Evolutionary conservation across 2,329 filamentous ascomycete genomes (phyloP), one percentile per base, ranked within the genome.

Genomic region (Colletotrichum australisinense): DNA sequence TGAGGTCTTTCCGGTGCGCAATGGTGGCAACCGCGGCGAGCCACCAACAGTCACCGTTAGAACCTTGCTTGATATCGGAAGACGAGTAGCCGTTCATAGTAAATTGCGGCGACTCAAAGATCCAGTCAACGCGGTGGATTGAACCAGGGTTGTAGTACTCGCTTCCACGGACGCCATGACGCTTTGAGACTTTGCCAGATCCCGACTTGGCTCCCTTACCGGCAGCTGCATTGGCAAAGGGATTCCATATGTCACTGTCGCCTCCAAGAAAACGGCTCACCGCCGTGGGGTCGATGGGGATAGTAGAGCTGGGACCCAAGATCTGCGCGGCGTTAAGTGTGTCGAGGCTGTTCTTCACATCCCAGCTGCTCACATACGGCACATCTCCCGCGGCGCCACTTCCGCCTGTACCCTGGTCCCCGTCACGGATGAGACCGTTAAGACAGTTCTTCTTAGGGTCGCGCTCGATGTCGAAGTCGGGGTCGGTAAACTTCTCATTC

Each of bases 31-130:
- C 82, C 0, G 91, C 92, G 5, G 93, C 92, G 79, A 94, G 86
- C 80, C 93, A 90, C 92, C 93, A 94, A 81, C 93, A 94, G 79
- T 94, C 91, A 1, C 93, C 93, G 75, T 88, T 88, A 11, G 74
- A 74, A 24, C 84, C 84, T 69, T 86, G 84, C 75, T 83, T 83
- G 73, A 86, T 83, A 49, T 86, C 84, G 1, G 84, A 82, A 55
- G 81, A 79, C 12, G 83, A 82, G 73, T 80, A 86, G 16, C 83
- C 82, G 32, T 82, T 80, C n/a, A 84, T 75, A 19, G 80, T 84
- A 69, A 85, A 86, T 58, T 82, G 80, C 0, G 84, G 83, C 11
- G 78, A 80, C 57, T 84, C 82, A 55, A 86, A 85, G 69, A 85
- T 81, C 82, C 84, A 85, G 66, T 84, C 82, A 14, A 86, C 75